Percentiles rank a stretch among this genome's conserved stretches.
These are phyloP conservation scores for Colletotrichum tofieldiae DNA, from an alignment of 2,329 filamentous ascomycete species.

Conservation along the genomic window DNA sequence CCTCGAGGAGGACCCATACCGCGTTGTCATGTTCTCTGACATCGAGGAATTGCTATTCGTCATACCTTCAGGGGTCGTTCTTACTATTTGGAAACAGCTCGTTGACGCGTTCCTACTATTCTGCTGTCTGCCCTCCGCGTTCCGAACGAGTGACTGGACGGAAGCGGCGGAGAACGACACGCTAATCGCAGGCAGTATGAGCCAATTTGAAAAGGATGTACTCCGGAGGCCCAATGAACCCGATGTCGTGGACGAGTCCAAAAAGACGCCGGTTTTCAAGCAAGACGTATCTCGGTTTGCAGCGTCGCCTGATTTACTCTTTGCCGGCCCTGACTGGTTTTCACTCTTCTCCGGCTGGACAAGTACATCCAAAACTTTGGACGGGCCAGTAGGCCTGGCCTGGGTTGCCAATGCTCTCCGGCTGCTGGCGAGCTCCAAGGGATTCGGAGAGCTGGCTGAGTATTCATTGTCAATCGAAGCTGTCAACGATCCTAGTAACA, in stretches of 20 bases:
- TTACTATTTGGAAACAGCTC: slow-evolving; percentile 61
- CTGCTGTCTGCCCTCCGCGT: slow-evolving; percentile 72
- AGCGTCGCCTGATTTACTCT: slow-evolving; percentile 68
- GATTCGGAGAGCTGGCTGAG: slow-evolving; percentile 71
- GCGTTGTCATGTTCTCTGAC: slow-evolving; percentile 86
- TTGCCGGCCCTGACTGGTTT: slow-evolving; percentile 64
- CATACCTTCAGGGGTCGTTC: slow-evolving; percentile 58
- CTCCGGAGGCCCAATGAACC: slow-evolving; percentile 30
- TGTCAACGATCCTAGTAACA: slow-evolving; percentile 65
- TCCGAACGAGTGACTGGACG: slow-evolving; percentile 49
- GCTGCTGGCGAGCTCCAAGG: slow-evolving; percentile 65
- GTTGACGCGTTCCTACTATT: slow-evolving; percentile 82
- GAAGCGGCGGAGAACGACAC: slow-evolving; percentile 50
- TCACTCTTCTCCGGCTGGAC: slow-evolving; percentile 53
- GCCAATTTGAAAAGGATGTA: slow-evolving; percentile 27
- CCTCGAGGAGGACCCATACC: slow-evolving; percentile 85
- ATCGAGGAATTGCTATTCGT: slow-evolving; percentile 74
- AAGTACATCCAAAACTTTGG: slow-evolving; percentile 42
- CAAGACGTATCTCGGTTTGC: slow-evolving; percentile 50
- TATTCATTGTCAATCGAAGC: slow-evolving; percentile 81
- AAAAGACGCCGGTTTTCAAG: slow-evolving; percentile 46
- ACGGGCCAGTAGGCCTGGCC: slow-evolving; percentile 55
- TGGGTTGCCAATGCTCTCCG: slow-evolving; percentile 71
- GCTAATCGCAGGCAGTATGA: slow-evolving; percentile 14
- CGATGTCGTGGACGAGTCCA: slow-evolving; percentile 31